Conservation (phyloP, 2,329 filamentous ascomycete genomes). For the Cryphonectria parasitica region DNA sequence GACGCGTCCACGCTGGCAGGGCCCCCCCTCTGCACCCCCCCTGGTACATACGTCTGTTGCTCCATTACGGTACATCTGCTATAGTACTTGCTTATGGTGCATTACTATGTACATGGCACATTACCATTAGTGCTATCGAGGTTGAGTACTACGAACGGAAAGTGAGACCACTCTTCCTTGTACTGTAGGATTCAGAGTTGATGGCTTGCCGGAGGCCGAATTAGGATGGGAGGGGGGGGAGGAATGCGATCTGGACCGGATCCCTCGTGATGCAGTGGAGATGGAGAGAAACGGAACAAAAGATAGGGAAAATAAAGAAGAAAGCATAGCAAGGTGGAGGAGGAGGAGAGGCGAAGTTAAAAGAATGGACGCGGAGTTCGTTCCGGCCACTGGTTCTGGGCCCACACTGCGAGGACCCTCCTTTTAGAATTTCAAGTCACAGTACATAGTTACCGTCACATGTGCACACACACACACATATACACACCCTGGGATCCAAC, state of each 20-base stretch:
- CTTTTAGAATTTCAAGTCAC: not conserved
- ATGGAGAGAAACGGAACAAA: no score
- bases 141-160: not conserved
- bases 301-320: no score
- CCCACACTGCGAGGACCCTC: not conserved
- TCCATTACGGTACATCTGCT: not conserved
- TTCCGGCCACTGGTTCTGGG: not conserved
- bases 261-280: not conserved
- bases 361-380: not conserved
- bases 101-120: not conserved
- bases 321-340: not conserved
- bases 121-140: not conserved
- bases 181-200: not conserved
- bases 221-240: no score
- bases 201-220: not conserved
- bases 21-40: no score
- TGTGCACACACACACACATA: no score
- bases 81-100: no score
- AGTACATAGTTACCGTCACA: not conserved
- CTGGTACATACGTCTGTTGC: not conserved
- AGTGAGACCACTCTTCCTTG: not conserved
- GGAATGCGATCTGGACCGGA: not conserved
- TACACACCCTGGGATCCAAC: not conserved
- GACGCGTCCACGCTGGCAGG: not conserved
- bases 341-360: not conserved